Evolutionary conservation across 2,329 filamentous ascomycete genomes (phyloP), one percentile per base, ranked within the genome.

Genomic region (Chaetomium sp.): DNA sequence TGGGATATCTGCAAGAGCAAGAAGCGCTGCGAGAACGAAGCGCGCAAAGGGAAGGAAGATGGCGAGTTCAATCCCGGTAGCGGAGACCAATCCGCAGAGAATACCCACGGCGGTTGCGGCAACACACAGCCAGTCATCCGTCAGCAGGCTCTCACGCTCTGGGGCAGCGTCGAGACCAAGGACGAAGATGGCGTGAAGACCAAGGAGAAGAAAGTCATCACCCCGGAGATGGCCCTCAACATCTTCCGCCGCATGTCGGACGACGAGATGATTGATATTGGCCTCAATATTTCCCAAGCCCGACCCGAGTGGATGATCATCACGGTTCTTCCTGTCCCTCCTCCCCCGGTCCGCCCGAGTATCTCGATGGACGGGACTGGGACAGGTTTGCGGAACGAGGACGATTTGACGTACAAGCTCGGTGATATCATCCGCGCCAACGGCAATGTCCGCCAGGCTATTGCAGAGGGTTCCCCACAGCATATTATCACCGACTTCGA

Each of bases 341-440:
- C 95, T 2, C 95, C 95, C 56, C 93, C 95, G 3, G 96, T 99
- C 45, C 90, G 95, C 62, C 95, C 95, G 5, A 97, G 93, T 83
- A 96, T 99, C 72, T 96, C 94, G 25, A 94, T 98, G 81, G 96
- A 98, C 74, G 93, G 95, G 60, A 96, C 92, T 51, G 91, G 92
- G 60, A 91, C 92, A 70, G 95, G 95, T 68, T 89, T 94, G 82
- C 90, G 95, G 68, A 95, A 95, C 75, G 95, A 99, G 79, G 95
- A 99, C 77, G 96, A 99, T 83, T 85, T 99, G 85, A 99, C 95
- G 0, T 99, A 97, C 85, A 99, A 99, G 80, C 83, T 99, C 35
- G 93, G 93, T 73, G 95, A 99, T 78, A 97, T 99, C 73, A 95
- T 99, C 72, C 93, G 95, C 70, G 94, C 95, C 72, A 99, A 99